A percentile compares a stretch with the other conserved stretches of the same genome.
These are phyloP conservation scores for Aspergillus novofumigatus DNA, from an alignment of 2,329 filamentous ascomycete genomes.

Conservation along the genomic window DNA sequence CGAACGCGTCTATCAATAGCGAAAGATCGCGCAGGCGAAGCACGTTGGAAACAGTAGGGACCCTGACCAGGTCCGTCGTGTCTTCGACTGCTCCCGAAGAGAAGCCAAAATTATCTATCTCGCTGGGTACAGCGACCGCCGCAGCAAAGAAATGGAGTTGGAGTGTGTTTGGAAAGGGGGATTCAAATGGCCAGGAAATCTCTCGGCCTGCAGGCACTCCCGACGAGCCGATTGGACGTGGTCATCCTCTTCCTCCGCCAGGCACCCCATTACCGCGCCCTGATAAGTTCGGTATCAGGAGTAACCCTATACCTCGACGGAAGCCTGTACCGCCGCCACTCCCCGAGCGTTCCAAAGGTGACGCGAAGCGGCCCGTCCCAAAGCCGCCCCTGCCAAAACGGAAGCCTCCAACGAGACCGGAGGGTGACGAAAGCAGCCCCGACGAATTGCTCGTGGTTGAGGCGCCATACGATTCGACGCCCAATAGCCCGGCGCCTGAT, in stretches of 20 bases:
- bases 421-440: conserved; percentile 33
- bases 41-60: conserved; percentile 31
- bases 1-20: conserved; percentile 23
- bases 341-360: conserved; percentile 27
- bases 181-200: conserved; percentile 40
- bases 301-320: conserved; percentile 59
- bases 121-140: conserved; percentile 49
- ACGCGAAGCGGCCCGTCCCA: conserved; percentile 33
- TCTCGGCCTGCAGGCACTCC: conserved; percentile 42
- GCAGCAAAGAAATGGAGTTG: conserved; percentile 59
- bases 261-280: conserved; percentile 73
- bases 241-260: conserved; percentile 75
- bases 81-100: conserved; percentile 26
- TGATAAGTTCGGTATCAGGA: conserved; percentile 54
- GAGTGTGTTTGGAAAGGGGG: conserved; percentile 45
- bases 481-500: conserved; percentile 31
- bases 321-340: conserved; percentile 54
- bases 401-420: conserved; percentile 28
- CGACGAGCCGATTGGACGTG: conserved; percentile 73
- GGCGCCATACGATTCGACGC: conserved; percentile 60
- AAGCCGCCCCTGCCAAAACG: conserved; percentile 50
- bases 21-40: conserved; percentile 26
- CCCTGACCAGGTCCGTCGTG: conserved; percentile 22
- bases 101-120: conserved; percentile 38
- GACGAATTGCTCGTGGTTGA: conserved; percentile 62